These are phyloP conservation scores for Podospora tetraspora DNA, from an alignment of 495 filamentous ascomycete genomes.

Conservation along the genomic window DNA sequence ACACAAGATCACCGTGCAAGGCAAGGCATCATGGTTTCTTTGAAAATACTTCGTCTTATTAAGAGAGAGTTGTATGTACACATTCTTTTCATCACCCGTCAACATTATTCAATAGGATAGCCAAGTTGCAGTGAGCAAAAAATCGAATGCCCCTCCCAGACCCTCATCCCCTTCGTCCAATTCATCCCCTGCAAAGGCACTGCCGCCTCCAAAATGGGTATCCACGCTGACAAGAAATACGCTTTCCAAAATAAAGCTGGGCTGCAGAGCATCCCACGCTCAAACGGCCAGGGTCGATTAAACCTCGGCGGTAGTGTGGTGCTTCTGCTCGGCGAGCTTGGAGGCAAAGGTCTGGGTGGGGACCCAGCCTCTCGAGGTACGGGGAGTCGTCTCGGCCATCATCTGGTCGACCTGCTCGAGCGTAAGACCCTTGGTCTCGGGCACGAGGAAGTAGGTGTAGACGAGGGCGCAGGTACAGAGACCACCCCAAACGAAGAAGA, in stretches of 20 bases:
- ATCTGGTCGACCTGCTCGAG: conserved; percentile 88
- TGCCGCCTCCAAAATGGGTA: neutral
- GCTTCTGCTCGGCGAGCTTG: conserved; percentile 8
- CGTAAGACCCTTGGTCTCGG: conserved; percentile 81
- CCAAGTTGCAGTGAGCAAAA: neutral
- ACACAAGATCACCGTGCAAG: neutral
- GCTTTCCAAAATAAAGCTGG: neutral
- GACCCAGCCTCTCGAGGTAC: conserved; percentile 64
- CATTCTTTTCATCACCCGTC: neutral
- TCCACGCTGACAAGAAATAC: neutral
- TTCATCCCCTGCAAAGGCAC: neutral
- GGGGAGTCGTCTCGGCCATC: conserved; percentile 77
- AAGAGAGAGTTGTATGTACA: neutral
- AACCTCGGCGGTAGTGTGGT: conserved; percentile 11
- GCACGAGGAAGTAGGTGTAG: conserved; percentile 75
- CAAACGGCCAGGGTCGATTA: conserved; percentile 2
- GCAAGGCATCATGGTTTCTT: neutral
- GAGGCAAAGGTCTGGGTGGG: conserved; percentile 64
- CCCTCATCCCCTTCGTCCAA: neutral
- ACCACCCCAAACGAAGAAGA: conserved; percentile 76
- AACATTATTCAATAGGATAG: neutral
- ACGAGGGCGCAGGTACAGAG: conserved; percentile 61
- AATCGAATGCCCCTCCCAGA: neutral
- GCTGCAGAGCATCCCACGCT: too few relatives aligned
- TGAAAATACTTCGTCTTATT: neutral